These are phyloP conservation scores for Onygena corvina DNA, from an alignment of 2,329 filamentous ascomycete species.

Conservation along the genomic window DNA sequence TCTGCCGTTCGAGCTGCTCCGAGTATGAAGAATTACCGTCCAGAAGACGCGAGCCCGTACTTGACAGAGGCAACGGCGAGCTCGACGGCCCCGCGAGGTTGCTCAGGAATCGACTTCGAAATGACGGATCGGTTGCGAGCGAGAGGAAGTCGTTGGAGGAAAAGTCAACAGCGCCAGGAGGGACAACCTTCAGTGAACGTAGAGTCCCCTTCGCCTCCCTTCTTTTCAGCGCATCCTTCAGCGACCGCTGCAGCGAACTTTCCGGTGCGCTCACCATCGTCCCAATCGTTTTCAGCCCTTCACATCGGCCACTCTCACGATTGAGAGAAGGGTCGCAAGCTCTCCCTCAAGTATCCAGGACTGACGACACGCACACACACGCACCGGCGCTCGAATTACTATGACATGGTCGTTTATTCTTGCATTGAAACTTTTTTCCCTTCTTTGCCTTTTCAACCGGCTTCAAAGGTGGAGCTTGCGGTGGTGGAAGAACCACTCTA, in stretches of 20 bases:
- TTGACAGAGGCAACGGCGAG: conserved; percentile 37
- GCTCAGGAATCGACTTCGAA: conserved; percentile 39
- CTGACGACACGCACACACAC: no score
- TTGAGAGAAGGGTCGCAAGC: neutral
- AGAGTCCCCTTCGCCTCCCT: conserved; percentile 36
- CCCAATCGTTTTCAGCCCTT: neutral
- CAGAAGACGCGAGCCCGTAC: conserved; percentile 50
- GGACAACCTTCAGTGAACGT: conserved; percentile 37
- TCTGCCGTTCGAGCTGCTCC: conserved; percentile 45
- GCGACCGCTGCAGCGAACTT: conserved; percentile 2
- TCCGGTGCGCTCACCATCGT: neutral
- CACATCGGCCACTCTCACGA: neutral
- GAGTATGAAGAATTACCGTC: conserved; percentile 54
- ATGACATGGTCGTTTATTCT: neutral
- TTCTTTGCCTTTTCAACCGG: neutral
- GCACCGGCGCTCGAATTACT: no score
- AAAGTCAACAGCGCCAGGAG: conserved; percentile 42
- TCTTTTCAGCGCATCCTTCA: conserved; percentile 21
- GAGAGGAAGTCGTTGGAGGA: conserved; percentile 57
- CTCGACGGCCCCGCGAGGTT: conserved; percentile 32
- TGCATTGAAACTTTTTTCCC: neutral
- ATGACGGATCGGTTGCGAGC: conserved; percentile 37
- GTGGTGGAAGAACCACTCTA: no score
- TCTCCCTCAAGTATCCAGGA: no score
- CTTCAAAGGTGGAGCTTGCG: neutral